phyloP scores from a whole-genome alignment of 495 filamentous ascomycete species.

The Elasticomyces elasticus region DNA sequence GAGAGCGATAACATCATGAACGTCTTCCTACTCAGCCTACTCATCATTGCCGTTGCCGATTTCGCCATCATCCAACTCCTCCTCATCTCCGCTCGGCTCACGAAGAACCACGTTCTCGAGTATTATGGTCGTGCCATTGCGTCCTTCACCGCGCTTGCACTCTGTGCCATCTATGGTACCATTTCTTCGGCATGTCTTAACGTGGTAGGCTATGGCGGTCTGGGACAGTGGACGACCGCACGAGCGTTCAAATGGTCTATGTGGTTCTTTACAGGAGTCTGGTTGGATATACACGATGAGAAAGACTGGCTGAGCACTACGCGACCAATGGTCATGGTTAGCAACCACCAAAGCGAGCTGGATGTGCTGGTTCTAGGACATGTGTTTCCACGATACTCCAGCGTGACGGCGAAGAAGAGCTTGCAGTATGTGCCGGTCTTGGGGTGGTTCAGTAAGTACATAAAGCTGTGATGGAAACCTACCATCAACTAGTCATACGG shows the following conservation, averaged over 20 bases:
- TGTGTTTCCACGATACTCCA: conserved; percentile 84
- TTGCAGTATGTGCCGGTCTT: conserved; percentile 75
- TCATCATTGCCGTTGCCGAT: conserved; percentile 38
- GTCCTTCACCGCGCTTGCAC: conserved; percentile 54
- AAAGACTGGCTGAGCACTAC: conserved; percentile 24
- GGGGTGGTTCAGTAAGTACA: conserved; percentile 72
- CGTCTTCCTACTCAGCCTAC: conserved; percentile 21
- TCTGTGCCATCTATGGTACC: conserved; percentile 68
- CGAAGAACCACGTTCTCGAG: conserved; percentile 5
- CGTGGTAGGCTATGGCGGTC: conserved; percentile 56
- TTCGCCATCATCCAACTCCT: conserved; percentile 37
- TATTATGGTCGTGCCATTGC: conserved; percentile 67
- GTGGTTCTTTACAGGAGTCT: conserved; percentile 64
- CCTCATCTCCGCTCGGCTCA: conserved; percentile 19
- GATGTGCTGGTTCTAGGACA: conserved; percentile 83
- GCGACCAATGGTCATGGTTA: conserved; percentile 81
- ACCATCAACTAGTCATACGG: too few relatives aligned
- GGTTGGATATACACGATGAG: conserved; percentile 50
- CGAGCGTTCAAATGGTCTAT: conserved; percentile 70
- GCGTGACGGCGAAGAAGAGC: conserved; percentile 84
- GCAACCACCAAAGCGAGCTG: conserved; percentile 72
- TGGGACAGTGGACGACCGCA: conserved; percentile 77
- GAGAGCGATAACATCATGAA: conserved; percentile 2
- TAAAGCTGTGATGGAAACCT: not conserved
- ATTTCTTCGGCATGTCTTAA: conserved; percentile 62